These are phyloP conservation scores for Didymellaceae sp. DNA, from an alignment of 2,329 filamentous ascomycete species.

Conservation along the genomic window DNA sequence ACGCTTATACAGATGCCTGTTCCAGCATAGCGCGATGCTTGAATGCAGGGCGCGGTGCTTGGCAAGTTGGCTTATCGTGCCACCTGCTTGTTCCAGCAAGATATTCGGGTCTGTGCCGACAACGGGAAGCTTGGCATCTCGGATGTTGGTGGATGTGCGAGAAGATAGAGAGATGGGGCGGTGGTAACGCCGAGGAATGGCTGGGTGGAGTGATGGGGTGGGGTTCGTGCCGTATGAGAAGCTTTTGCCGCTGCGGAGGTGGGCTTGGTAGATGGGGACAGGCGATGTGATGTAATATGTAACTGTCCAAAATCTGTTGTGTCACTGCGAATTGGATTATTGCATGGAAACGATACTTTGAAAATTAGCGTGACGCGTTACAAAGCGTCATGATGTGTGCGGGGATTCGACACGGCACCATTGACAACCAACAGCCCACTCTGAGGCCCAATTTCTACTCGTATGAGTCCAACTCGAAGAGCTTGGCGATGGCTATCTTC, in stretches of 20 bases:
- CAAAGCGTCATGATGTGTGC: no score
- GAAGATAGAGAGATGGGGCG: conserved; percentile 1
- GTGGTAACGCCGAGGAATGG: neutral
- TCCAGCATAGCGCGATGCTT: conserved; percentile 27
- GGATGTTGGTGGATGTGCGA: neutral
- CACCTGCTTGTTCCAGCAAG: conserved; percentile 33
- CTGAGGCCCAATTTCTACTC: no score
- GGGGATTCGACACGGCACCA: no score
- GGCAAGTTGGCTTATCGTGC: conserved; percentile 34
- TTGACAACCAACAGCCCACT: no score
- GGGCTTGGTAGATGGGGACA: neutral
- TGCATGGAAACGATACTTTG: no score
- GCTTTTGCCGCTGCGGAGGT: neutral
- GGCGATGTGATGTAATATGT: no score
- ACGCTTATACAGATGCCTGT: conserved; percentile 33
- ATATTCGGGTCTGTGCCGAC: conserved; percentile 9
- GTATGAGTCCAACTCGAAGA: no score
- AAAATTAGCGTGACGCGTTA: no score
- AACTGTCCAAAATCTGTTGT: no score
- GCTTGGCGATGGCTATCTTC: no score
- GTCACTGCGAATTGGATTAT: no score
- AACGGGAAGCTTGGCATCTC: conserved; percentile 10
- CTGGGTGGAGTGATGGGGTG: conserved; percentile 4
- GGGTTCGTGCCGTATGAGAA: neutral
- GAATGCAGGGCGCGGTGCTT: conserved; percentile 18